A percentile compares a stretch with the other conserved stretches of the same genome.
phyloP scores from a whole-genome alignment of 768 basidiomycete species.

The Pleurotus platypus region DNA sequence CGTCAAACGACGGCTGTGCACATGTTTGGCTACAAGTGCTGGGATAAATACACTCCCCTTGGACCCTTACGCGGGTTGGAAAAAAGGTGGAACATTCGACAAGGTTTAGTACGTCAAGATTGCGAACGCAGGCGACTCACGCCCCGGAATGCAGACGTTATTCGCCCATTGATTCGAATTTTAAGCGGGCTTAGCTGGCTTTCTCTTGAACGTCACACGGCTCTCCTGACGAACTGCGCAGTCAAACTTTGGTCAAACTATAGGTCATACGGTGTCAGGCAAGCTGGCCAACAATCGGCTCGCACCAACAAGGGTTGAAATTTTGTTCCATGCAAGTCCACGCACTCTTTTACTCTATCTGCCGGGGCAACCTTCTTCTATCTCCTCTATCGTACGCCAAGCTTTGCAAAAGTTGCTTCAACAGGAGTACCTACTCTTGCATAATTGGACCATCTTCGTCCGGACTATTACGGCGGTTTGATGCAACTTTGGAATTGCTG shows the following conservation, averaged over 20 bases:
- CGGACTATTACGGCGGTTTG: background rate
- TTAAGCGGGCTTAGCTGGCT: background rate
- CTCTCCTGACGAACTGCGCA: background rate
- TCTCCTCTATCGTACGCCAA: background rate
- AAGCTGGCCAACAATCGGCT: background rate
- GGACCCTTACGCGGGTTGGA: background rate
- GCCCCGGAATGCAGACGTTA: background rate
- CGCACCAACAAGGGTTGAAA: background rate
- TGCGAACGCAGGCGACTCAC: background rate
- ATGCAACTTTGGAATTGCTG: background rate
- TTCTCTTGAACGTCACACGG: slow-evolving; percentile 1
- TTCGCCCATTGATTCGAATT: background rate
- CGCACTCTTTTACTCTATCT: background rate
- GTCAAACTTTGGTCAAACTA: background rate
- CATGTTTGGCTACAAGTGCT: background rate
- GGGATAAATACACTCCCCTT: background rate
- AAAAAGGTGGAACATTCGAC: background rate
- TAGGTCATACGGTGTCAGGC: background rate
- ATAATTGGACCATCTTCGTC: background rate
- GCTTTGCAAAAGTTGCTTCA: background rate
- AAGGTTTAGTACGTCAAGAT: background rate
- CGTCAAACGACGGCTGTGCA: background rate
- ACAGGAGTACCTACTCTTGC: background rate
- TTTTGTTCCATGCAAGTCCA: background rate
- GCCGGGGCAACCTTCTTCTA: background rate